Evolutionary conservation across 2,329 filamentous ascomycete genomes (phyloP), one percentile per base, ranked within the genome.

Genomic region (Ilyonectria sp.): DNA sequence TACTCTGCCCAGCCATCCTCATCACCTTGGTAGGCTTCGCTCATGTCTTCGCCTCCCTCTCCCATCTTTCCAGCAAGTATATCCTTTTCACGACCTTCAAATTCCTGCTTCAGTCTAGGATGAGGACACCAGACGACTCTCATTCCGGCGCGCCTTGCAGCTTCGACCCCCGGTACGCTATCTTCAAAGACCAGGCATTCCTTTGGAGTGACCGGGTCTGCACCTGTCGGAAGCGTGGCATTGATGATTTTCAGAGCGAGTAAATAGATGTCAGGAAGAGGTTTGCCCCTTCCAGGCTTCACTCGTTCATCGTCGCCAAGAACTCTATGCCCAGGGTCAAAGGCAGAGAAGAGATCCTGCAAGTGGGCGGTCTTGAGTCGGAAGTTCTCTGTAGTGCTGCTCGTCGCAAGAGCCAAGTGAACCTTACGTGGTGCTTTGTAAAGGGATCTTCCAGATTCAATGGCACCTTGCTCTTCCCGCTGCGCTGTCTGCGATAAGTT

Each of bases 101-200:
- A 83, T 70, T 82, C 80, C 1, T 57, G 68, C 6, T 77, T 78
- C 56, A 94, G 73, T 37, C 85, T 89, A 4, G 85, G 84, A 79
- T 94, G 91, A 21, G 92, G 92, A 67, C 89, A 88, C 92, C 92
- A 94, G 2, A 93, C 84, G 3, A 90, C 90, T 74, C 92, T 86
- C 92, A 94, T 94, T 0, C 92, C 92, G 1, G 92, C 92, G 72
- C 92, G 85, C 63, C 92, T 81, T 7, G 90, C 92, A 8, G 91
- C 87, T 79, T 94, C 92, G 1, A 93, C 90, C 1, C 92, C 92
- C 0, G 90, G 87, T 15, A 94, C 90, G 52, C 89, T 90, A 74
- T 94, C 92, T 77, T 94, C 92, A 74, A 94, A 93, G 0, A 94
- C 92, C 2, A 94, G 80, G 75, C 92, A 94, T 77, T 94, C 91